Evolutionary conservation across 768 basidiomycete genomes (phyloP), one percentile per base, ranked within the genome.

Genomic region (Boletus sensibilis): DNA sequence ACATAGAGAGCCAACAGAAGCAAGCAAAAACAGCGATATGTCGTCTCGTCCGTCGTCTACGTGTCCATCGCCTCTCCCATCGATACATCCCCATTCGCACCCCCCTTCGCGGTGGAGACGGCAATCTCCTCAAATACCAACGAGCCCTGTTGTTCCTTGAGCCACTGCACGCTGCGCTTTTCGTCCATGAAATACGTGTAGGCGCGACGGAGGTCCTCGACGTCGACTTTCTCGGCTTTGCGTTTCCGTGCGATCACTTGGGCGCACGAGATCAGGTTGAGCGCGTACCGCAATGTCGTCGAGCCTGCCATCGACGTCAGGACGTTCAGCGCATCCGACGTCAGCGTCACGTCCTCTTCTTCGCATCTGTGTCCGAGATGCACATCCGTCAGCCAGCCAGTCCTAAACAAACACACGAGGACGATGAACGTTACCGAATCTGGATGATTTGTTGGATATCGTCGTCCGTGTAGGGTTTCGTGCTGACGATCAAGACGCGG

Each of bases 181-280:
- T 94, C 92, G 68, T 96, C 94, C 81, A 93, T 88, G 72, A 96
- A 96, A 67, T 92, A 94, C 31, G 78, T 81, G 70, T 98, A 99
- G 2, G 87, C 91, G 52, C 88, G 78, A 46, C 89, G 75, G 31
- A 98, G 78, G 70, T 99, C 96, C 49, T 89, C 86, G 0, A 92
- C 88, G 40, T 89, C 92, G 10, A 98, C 94, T 35, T 79, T 76
- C 52, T 87, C 86, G 11, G 83, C 78, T 64, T 92, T 94, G 31
- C 95, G 83, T 66, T 93, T 88, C 58, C 83, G 80, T 7, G 96
- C 90, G 18, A 96, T 77, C 43, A 97, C 83, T 61, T 92, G 87
- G 0, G 90, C 92, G 45, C 93, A 94, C 1, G 95, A 94, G 60
- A 99, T 98, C 53, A 98, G 78, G 74, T 98, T 96, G 44, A 98